These are phyloP conservation scores for Arthroderma sp. DNA, from an alignment of 2,329 filamentous ascomycete genomes.

Conservation along the genomic window DNA sequence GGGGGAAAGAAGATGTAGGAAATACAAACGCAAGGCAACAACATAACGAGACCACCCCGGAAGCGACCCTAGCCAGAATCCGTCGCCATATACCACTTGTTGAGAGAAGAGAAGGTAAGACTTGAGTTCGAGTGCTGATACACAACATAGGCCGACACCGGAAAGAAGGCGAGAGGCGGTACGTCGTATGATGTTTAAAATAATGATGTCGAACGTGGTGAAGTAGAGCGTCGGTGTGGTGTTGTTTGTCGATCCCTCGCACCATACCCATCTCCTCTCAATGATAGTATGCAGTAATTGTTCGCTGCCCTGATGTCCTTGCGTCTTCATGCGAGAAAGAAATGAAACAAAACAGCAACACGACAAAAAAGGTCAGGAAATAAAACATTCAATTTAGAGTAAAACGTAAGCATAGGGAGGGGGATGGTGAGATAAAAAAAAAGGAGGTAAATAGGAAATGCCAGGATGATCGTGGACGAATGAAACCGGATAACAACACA, in stretches of 20 bases:
- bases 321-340: slow-evolving; percentile 9
- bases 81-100: slow-evolving; percentile 27
- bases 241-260: not conserved
- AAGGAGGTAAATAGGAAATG: slow-evolving; percentile 10
- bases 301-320: not conserved
- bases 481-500: not conserved
- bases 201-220: slow-evolving; percentile 18
- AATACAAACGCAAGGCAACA: slow-evolving; percentile 5
- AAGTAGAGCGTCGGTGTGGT: not conserved
- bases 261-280: not conserved
- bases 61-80: slow-evolving; percentile 37
- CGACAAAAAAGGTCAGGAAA: slow-evolving; percentile 10
- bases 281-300: not conserved
- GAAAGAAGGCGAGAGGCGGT: not conserved
- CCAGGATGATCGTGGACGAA: slow-evolving; percentile 10
- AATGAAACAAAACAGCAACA: slow-evolving; percentile 4
- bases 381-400: slow-evolving; percentile 7
- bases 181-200: not conserved
- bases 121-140: not conserved
- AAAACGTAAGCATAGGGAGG: slow-evolving; percentile 6
- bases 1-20: not conserved
- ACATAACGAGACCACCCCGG: slow-evolving; percentile 33
- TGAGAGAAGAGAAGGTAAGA: slow-evolving; percentile 3
- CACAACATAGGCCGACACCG: slow-evolving; percentile 19
- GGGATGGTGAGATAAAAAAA: slow-evolving; percentile 10